Evolutionary conservation across 495 filamentous ascomycete genomes (phyloP).

Genomic region (Penicillium atrosanguineum): DNA sequence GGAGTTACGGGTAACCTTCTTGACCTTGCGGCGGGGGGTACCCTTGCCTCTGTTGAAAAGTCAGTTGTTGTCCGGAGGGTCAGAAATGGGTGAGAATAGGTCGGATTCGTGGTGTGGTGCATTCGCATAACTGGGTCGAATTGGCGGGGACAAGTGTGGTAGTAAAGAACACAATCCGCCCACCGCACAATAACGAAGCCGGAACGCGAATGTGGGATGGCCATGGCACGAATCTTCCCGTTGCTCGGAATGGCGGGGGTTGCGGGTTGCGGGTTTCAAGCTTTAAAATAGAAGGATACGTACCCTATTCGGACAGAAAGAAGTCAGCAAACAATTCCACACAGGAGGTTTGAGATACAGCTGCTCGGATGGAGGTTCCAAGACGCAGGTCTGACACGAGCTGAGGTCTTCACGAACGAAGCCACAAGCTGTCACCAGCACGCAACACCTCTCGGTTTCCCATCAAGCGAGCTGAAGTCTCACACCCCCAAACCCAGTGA

Average conservation of each 20-base stretch:
- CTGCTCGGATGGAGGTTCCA: background rate
- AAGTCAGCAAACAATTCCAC: slow-evolving; percentile 5
- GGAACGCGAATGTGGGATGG: background rate
- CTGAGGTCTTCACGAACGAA: background rate
- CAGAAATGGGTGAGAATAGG: background rate
- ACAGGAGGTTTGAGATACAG: background rate
- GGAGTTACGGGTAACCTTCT: slow-evolving; percentile 90
- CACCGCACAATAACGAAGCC: background rate
- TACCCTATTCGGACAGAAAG: slow-evolving; percentile 27
- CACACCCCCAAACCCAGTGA: background rate
- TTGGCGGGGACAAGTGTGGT: background rate
- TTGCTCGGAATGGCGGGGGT: background rate
- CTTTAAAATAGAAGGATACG: slow-evolving; percentile 15
- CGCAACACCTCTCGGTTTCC: slow-evolving; percentile 3
- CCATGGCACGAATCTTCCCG: slow-evolving; percentile 5
- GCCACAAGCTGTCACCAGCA: background rate
- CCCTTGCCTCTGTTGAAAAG: slow-evolving; percentile 78
- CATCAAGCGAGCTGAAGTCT: background rate
- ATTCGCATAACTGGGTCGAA: background rate
- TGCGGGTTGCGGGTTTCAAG: slow-evolving; percentile 1
- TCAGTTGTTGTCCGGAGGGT: slow-evolving; percentile 10
- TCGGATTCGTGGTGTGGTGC: background rate
- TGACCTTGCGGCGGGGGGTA: slow-evolving; percentile 94
- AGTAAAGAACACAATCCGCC: background rate
- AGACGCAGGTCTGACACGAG: background rate